These are phyloP conservation scores for Saccharum officinarum DNA, from an alignment of 176 grass and related monocot genomes.

Conservation along the genomic window DNA sequence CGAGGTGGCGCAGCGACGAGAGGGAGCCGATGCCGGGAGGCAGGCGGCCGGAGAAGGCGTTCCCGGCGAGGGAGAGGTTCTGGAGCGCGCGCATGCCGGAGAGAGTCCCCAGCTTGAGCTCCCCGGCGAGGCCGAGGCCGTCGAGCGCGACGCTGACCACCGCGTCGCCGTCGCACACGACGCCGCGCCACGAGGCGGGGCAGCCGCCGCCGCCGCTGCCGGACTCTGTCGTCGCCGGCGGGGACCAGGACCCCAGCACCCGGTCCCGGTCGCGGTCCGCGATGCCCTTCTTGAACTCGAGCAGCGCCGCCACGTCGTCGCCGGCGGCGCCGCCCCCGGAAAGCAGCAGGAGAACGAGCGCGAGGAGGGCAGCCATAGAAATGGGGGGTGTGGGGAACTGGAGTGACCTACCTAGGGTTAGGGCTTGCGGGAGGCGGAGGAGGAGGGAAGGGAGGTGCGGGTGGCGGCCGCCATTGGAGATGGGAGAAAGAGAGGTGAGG, in stretches of 20 bases:
- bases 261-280: constrained; percentile 30
- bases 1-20: constrained; percentile 69
- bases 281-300: constrained; percentile 98
- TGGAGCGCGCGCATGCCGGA: constrained; percentile 54
- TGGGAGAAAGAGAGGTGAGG: not conserved
- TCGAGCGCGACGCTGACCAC: constrained; percentile 69
- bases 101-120: constrained; percentile 84
- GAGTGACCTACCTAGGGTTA: constrained; percentile 34
- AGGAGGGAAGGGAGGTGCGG: not conserved
- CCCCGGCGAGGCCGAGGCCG: constrained; percentile 73
- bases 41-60: constrained; percentile 94
- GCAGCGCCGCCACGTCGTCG: constrained; percentile 70
- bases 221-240: constrained; percentile 17
- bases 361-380: constrained; percentile 47
- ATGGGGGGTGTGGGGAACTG: not conserved
- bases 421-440: constrained; percentile 38
- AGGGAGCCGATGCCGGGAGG: constrained; percentile 76
- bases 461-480: constrained; percentile 51
- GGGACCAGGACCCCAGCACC: constrained; percentile 67
- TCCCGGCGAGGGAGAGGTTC: constrained; percentile 84
- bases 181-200: constrained; percentile 62
- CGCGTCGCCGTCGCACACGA: constrained; percentile 67
- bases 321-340: constrained; percentile 36
- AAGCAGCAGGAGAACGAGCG: constrained; percentile 34
- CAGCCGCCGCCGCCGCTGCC: constrained; percentile 38